Conservation (phyloP, 441 rosid genomes). For the Isatis lusitanica region DNA sequence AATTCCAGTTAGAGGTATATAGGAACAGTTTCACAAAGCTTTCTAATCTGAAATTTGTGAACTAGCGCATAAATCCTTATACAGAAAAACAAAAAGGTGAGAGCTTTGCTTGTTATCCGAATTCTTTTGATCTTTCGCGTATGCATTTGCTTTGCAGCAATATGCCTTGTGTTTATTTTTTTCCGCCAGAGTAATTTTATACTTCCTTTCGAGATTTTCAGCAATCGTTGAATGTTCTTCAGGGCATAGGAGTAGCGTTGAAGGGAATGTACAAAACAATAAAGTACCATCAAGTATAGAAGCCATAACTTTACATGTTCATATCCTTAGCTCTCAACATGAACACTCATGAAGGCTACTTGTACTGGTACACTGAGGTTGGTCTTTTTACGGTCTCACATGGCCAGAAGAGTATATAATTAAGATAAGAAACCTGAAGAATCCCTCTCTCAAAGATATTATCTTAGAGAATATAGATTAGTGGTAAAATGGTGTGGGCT, state of each 20-base stretch:
- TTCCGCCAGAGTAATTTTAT: neutral
- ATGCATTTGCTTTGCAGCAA: neutral
- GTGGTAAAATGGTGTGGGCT: constrained; percentile 3
- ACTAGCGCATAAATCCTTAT: too few relatives aligned
- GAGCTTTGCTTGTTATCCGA: constrained; percentile 7
- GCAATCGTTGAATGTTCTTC: constrained; percentile 17
- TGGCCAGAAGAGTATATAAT: neutral
- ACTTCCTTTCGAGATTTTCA: neutral
- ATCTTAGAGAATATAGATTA: too few relatives aligned
- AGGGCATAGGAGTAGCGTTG: constrained; percentile 53
- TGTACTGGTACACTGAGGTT: constrained; percentile 89
- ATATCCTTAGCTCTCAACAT: constrained; percentile 71
- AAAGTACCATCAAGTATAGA: constrained; percentile 75
- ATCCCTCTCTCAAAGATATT: too few relatives aligned
- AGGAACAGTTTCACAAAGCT: too few relatives aligned
- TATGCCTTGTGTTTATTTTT: neutral
- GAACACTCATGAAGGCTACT: constrained; percentile 81
- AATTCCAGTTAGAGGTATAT: too few relatives aligned
- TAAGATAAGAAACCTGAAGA: too few relatives aligned
- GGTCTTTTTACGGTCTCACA: neutral
- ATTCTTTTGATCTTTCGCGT: neutral
- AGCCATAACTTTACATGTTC: constrained; percentile 79
- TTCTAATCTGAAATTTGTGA: too few relatives aligned
- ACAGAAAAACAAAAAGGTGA: constrained; percentile 55
- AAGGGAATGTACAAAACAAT: constrained; percentile 61